Base-by-base conservation (phyloP, 306 rosid genomes). In the Luffa aegyptiaca region DNA sequence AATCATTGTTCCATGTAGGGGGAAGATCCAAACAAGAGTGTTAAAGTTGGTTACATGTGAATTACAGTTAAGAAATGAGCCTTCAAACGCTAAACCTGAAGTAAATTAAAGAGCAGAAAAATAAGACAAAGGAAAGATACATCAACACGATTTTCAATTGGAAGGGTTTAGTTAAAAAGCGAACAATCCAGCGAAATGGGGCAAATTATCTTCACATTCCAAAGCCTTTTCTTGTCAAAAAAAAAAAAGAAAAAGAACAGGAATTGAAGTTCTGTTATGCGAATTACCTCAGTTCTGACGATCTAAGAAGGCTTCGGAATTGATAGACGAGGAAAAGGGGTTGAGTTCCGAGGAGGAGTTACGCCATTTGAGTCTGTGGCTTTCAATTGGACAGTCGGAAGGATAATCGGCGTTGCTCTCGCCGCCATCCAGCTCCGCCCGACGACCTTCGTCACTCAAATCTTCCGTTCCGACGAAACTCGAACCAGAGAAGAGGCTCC, bases 241-340 rank as follows among this genome's bases (percentile, higher is more conserved):
- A n/a, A 5, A 68, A 2, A 4, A 12, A 70, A 12, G 12, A 11
- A 45, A 59, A 59, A 61, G 16, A 45, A 45, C 1, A 13, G 13
- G 44, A 72, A 48, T 45, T 13, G 5, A 20, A 72, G 36, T 26
- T 21, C 21, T 26, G 6, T 3, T 12, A 14, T 56, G 72, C 5
- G 76, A 88, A 84, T 86, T 75, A 84, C 89, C 91, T 94, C 94
- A 0, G 97, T 87, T 37, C 83, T 90, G 88, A 94, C 93, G 74
- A 92, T 88, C 96, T 89, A 94, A 79, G 93, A 92, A 3, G 90
- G 89, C 91, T 85, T 89, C 36, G 85, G 10, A 83, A 94, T 75
- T 2, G 94, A 92, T n/a, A 92, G 86, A 79, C 41, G 90, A 36
- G 91, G 92, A 76, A 75, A 21, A 0, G 82, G 76, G 72, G 65